Evolutionary conservation across 2,329 filamentous ascomycete species (phyloP).

Genomic region (Acrodontium crateriforme): DNA sequence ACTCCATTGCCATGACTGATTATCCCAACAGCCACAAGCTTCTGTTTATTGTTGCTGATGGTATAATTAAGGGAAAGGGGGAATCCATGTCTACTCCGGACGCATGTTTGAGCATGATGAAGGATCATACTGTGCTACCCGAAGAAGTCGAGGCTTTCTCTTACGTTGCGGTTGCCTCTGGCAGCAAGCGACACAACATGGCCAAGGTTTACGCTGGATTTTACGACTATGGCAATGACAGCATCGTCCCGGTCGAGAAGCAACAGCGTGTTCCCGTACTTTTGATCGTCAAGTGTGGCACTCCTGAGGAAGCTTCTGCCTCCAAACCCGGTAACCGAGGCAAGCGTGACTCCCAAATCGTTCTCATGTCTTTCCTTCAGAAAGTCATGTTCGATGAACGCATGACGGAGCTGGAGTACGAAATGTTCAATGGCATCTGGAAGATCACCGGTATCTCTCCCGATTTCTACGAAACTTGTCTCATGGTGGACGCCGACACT

Average conservation of each 20-base stretch:
- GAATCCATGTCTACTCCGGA: conserved; percentile 80
- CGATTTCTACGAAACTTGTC: conserved; percentile 92
- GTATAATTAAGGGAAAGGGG: conserved; percentile 91
- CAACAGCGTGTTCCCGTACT: conserved; percentile 98
- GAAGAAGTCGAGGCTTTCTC: conserved; percentile 83
- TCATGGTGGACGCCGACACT: conserved; percentile 98
- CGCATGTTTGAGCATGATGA: conserved; percentile 85
- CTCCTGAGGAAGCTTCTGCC: conserved; percentile 66
- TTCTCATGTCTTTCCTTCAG: conserved; percentile 97
- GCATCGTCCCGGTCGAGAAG: conserved; percentile 65
- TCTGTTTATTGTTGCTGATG: conserved; percentile 91
- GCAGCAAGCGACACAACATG: conserved; percentile 98
- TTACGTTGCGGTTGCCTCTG: conserved; percentile 90
- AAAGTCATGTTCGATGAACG: conserved; percentile 99
- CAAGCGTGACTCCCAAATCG: conserved; percentile 97
- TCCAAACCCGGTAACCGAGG: conserved; percentile 92
- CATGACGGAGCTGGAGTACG: conserved; percentile 98
- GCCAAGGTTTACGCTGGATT: conserved; percentile 96
- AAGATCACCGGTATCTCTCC: conserved; percentile 97
- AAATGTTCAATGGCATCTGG: conserved; percentile 99
- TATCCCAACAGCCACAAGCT: conserved; percentile 99
- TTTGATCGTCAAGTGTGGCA: conserved; percentile 88
- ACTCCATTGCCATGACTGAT: conserved; percentile 93
- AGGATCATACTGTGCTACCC: conserved; percentile 64
- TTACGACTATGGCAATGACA: conserved; percentile 84